Percentiles rank a stretch among this genome's conserved stretches.
Evolutionary conservation across 305 asterid species (phyloP).

Genomic region (Coffea humblotiana): DNA sequence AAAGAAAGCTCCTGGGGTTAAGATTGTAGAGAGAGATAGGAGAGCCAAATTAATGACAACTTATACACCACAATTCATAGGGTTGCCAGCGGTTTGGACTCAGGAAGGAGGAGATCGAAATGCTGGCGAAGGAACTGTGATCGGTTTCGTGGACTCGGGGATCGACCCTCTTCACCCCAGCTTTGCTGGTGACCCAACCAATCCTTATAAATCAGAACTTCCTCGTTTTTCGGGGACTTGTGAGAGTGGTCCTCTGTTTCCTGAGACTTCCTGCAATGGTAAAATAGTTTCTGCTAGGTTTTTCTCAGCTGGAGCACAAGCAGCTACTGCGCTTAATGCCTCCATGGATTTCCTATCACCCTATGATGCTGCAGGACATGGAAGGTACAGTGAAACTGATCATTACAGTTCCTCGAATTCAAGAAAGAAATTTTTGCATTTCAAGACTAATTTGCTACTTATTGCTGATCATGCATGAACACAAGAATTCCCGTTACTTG

Average conservation of each 20-base stretch:
- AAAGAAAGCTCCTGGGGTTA: constrained; percentile 49
- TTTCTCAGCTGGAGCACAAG: constrained; percentile 67
- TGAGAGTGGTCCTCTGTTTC: constrained; percentile 71
- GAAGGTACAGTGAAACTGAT: constrained; percentile 46
- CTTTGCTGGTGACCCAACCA: constrained; percentile 58
- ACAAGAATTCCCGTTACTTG: background rate
- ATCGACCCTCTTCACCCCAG: constrained; percentile 76
- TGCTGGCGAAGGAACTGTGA: constrained; percentile 88
- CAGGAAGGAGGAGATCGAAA: constrained; percentile 56
- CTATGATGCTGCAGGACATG: constrained; percentile 85
- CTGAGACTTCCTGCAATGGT: constrained; percentile 65
- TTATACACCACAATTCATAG: constrained; percentile 62
- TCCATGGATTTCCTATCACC: constrained; percentile 66
- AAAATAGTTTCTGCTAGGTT: constrained; percentile 86
- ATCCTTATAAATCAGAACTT: constrained; percentile 37
- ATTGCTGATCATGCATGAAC: background rate
- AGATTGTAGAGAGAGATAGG: constrained; percentile 65
- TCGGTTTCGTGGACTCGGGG: constrained; percentile 83
- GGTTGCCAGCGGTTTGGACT: constrained; percentile 63
- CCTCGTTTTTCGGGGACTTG: constrained; percentile 68
- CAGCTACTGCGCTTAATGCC: constrained; percentile 52
- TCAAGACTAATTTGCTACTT: background rate
- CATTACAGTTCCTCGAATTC: background rate
- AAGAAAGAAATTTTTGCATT: background rate
- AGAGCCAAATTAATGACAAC: constrained; percentile 74